Evolutionary conservation across 371 early-diverging fungal genomes (phyloP).

Genomic region (Mucor circinelloides): DNA sequence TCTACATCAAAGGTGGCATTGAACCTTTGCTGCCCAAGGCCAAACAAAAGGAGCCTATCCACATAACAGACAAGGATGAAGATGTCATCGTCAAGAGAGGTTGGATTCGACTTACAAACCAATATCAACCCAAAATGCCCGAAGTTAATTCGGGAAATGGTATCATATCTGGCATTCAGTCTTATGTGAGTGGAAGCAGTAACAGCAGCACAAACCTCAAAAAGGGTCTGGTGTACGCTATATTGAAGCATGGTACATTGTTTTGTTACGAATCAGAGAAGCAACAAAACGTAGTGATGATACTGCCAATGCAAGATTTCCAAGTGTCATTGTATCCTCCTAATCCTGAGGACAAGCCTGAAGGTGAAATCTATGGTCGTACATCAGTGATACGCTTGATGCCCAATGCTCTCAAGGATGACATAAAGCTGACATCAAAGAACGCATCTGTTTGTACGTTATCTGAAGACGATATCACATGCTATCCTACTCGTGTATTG

Average conservation of each 20-base stretch:
- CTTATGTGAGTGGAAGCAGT: slow-evolving; percentile 14
- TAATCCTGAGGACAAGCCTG: slow-evolving; percentile 32
- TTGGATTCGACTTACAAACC: slow-evolving; percentile 42
- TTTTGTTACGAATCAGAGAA: slow-evolving; percentile 82
- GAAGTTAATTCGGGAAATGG: slow-evolving; percentile 11
- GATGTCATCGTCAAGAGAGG: slow-evolving; percentile 37
- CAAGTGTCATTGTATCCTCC: slow-evolving; percentile 67
- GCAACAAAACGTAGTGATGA: slow-evolving; percentile 67
- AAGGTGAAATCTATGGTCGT: slow-evolving; percentile 58
- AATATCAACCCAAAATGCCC: slow-evolving; percentile 34
- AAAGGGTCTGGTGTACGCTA: slow-evolving; percentile 60
- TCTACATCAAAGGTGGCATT: slow-evolving; percentile 13
- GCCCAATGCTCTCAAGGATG: slow-evolving; percentile 16
- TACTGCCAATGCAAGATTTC: slow-evolving; percentile 71
- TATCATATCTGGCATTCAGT: slow-evolving; percentile 33
- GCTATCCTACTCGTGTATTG: slow-evolving; percentile 6
- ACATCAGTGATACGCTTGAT: slow-evolving; percentile 55
- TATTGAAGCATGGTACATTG: slow-evolving; percentile 78
- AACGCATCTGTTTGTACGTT: background rate
- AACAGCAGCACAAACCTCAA: slow-evolving; percentile 7
- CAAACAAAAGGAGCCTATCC: background rate
- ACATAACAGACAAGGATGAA: background rate
- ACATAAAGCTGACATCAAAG: background rate
- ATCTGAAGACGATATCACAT: slow-evolving; percentile 22
- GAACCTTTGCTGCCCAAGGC: background rate